Base-by-base conservation (phyloP, 1,284 basidiomycete genomes). In the Wallemia mellicola region DNA sequence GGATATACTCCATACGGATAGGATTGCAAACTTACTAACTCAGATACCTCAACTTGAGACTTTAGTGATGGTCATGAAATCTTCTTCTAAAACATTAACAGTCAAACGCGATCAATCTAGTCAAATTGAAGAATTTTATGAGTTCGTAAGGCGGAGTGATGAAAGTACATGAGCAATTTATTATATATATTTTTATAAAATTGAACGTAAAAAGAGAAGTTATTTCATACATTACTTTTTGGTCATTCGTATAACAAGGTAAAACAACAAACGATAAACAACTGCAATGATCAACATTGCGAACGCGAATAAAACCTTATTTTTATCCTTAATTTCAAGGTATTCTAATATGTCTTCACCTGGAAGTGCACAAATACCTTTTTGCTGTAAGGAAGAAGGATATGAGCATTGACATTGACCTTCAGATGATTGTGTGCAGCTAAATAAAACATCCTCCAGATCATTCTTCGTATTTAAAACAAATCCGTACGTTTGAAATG, bases 401-500 rank as follows among this genome's bases (percentile, higher is more conserved):
- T 66, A 71, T 59, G 65, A 66, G 65, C 69, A 71, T 54, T 65
- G 62, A 61, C 68, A 68, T 28, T 57, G 61, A 0, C 65, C 65
- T 22, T 66, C 62, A 24, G 63, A 62, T 5, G 65, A 17, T 48
- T 48, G 60, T 2, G 65, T 58, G 64, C 77, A 79, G 2, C 63
- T 63, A 65, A 80, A 77, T 1, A 66, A 67, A 24, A 77, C 64
- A 0, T 75, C 76, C 24, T 67, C 65, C 28, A 79, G 66, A 65
- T 80, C 78, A 59, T 76, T 77, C 67, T 75, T 65, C 30, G 68
- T 68, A 24, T 71, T 65, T 26, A 71, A 63, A 56, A 70, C 66
- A 58, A 71, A 70, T 1, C 76, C 73, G 61, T 74, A 79, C 59
- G 70, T 71, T 64, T 74, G 68, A 60, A 57, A 64, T 56, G 59